Conservation (phyloP, 305 asterid species). For the Fraxinus paxiana region DNA sequence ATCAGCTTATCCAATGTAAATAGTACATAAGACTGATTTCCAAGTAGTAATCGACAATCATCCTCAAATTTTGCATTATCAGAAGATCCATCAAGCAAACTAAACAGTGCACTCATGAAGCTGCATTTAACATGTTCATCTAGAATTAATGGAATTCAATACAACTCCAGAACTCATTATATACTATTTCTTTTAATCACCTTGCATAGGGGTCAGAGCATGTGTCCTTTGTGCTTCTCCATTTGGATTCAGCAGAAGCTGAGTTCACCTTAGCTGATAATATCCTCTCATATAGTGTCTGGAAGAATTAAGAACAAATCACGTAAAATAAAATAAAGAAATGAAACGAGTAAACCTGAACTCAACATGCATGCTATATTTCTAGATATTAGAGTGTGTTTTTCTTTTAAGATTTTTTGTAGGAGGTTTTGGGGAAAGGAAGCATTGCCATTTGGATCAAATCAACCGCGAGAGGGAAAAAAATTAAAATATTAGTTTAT, state of each 20-base stretch:
- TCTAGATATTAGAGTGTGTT: background rate
- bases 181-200: slow-evolving; percentile 25
- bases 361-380: background rate
- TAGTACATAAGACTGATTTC: slow-evolving; percentile 87
- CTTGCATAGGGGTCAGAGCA: slow-evolving; percentile 57
- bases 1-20: slow-evolving; percentile 96
- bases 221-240: slow-evolving; percentile 54
- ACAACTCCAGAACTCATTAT: slow-evolving; percentile 16
- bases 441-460: background rate
- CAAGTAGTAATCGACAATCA: slow-evolving; percentile 88
- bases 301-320: slow-evolving; percentile 18
- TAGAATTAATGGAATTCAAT: slow-evolving; percentile 21
- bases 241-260: slow-evolving; percentile 50
- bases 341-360: slow-evolving; percentile 2
- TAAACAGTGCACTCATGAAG: slow-evolving; percentile 79
- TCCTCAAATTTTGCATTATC: slow-evolving; percentile 94
- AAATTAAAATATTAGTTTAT: background rate
- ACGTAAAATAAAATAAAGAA: background rate
- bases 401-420: background rate
- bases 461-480: background rate
- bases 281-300: slow-evolving; percentile 66
- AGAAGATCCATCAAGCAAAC: slow-evolving; percentile 94
- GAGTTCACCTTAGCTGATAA: slow-evolving; percentile 65
- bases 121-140: slow-evolving; percentile 41
- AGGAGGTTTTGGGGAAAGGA: background rate